Conservation (phyloP, 305 asterid genomes). For the Fraxinus platypoda region DNA sequence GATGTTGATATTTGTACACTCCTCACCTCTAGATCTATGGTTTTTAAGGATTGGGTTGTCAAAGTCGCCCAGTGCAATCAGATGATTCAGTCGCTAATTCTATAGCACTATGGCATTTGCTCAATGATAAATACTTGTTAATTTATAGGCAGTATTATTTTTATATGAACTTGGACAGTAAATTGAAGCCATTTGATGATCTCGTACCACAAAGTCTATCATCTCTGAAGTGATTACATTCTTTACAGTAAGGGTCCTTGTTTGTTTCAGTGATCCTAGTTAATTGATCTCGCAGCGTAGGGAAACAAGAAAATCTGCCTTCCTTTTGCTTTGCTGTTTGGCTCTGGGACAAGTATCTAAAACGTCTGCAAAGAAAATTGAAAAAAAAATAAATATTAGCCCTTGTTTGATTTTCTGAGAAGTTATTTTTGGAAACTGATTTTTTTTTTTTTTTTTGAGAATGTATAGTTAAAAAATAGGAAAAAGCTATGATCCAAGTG, state of each 20-base stretch:
- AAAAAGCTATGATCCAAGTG: background rate
- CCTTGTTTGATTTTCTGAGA: background rate
- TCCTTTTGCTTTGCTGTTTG: background rate
- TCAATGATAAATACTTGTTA: background rate
- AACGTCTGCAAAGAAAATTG: background rate
- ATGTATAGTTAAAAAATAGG: background rate
- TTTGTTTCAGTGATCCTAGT: background rate
- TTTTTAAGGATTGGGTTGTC: background rate
- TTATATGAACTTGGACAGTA: background rate
- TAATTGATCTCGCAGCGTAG: background rate
- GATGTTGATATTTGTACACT: background rate
- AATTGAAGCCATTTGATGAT: background rate
- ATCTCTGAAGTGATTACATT: background rate
- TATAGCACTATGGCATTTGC: background rate
- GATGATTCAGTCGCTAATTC: background rate
- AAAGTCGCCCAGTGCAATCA: background rate
- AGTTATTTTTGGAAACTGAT: background rate
- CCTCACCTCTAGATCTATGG: background rate
- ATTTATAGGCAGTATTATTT: background rate
- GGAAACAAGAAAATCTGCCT: background rate
- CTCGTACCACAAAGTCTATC: background rate
- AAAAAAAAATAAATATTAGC: no score
- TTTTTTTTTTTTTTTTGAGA: background rate
- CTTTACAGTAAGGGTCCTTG: background rate
- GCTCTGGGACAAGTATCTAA: background rate